Conservation (phyloP, 805 yeast species). For the Candida silvicultrix region DNA sequence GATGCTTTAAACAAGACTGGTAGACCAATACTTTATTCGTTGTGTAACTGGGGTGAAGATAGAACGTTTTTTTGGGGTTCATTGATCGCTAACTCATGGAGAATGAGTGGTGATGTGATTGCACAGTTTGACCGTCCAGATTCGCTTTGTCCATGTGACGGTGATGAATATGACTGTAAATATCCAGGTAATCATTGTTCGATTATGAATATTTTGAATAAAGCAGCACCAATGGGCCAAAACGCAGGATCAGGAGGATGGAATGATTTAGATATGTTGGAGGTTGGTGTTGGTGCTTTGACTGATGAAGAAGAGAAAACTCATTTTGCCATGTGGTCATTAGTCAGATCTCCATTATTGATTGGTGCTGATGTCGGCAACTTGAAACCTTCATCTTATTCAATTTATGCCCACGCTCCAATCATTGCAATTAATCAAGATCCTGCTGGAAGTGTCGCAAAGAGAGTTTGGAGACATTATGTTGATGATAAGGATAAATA, state of each 20-base stretch:
- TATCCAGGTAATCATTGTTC: slow-evolving; percentile 24
- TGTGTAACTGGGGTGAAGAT: slow-evolving; percentile 29
- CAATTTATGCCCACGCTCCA: too few relatives aligned
- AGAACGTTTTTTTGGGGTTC: slow-evolving; percentile 25
- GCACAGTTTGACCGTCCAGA: slow-evolving; percentile 11
- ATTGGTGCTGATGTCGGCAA: slow-evolving; percentile 23
- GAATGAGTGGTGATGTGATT: slow-evolving; percentile 24
- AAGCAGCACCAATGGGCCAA: slow-evolving; percentile 23
- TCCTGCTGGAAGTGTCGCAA: slow-evolving; percentile 14
- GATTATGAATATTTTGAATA: slow-evolving; percentile 19
- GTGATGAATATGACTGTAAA: slow-evolving; percentile 17
- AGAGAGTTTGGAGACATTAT: slow-evolving; percentile 6
- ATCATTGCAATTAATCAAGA: too few relatives aligned
- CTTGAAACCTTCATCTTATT: slow-evolving; percentile 9
- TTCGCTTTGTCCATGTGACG: slow-evolving; percentile 24
- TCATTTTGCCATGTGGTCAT: slow-evolving; percentile 26
- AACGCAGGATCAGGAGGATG: slow-evolving; percentile 21
- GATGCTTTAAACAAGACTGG: slow-evolving; percentile 24
- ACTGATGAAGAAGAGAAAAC: slow-evolving; percentile 24
- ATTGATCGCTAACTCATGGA: slow-evolving; percentile 24
- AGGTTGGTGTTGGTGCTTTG: slow-evolving; percentile 25
- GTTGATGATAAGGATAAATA: slow-evolving; percentile 3
- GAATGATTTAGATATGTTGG: slow-evolving; percentile 25
- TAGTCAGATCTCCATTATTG: slow-evolving; percentile 24
- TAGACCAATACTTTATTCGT: slow-evolving; percentile 23